Evolutionary conservation across 768 basidiomycete genomes (phyloP).

Genomic region (Astraeus odoratus): DNA sequence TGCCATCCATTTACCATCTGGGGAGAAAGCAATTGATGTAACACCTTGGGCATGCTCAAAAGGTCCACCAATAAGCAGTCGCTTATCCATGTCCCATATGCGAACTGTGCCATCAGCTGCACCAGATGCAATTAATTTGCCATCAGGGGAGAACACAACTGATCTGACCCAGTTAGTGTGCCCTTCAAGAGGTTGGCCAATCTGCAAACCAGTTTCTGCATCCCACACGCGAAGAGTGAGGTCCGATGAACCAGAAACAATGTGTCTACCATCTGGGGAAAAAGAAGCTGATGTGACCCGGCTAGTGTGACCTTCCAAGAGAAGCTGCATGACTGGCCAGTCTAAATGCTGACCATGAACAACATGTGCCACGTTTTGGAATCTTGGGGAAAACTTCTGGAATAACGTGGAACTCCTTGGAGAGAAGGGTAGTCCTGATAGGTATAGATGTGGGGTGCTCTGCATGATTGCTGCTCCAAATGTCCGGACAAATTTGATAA

Average conservation of each 20-base stretch:
- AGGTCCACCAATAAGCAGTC: not conserved
- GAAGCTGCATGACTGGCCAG: slow-evolving; percentile 14
- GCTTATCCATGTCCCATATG: not conserved
- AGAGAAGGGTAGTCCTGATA: slow-evolving; percentile 32
- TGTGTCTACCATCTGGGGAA: slow-evolving; percentile 14
- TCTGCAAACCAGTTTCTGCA: not conserved
- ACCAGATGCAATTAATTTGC: not conserved
- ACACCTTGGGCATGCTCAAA: slow-evolving; percentile 1
- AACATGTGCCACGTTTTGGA: not conserved
- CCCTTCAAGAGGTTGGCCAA: not conserved
- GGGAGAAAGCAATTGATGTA: slow-evolving; percentile 6
- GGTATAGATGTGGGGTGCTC: slow-evolving; percentile 32
- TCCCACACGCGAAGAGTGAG: slow-evolving; percentile 4
- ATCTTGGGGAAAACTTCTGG: not conserved
- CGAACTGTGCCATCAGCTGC: not conserved
- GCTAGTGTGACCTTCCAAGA: slow-evolving; percentile 4
- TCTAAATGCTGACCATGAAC: not conserved
- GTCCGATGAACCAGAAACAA: slow-evolving; percentile 11
- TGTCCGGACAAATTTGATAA: slow-evolving; percentile 22
- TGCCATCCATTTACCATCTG: not conserved
- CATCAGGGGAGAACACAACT: not conserved
- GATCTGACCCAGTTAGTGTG: not conserved
- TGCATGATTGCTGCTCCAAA: slow-evolving; percentile 24
- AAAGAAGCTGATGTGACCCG: slow-evolving; percentile 8
- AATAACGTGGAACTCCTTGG: slow-evolving; percentile 20